Percentiles rank a stretch among this genome's conserved stretches.
These are phyloP conservation scores for Angophora floribunda DNA, from an alignment of 345 rosid species.

Conservation along the genomic window DNA sequence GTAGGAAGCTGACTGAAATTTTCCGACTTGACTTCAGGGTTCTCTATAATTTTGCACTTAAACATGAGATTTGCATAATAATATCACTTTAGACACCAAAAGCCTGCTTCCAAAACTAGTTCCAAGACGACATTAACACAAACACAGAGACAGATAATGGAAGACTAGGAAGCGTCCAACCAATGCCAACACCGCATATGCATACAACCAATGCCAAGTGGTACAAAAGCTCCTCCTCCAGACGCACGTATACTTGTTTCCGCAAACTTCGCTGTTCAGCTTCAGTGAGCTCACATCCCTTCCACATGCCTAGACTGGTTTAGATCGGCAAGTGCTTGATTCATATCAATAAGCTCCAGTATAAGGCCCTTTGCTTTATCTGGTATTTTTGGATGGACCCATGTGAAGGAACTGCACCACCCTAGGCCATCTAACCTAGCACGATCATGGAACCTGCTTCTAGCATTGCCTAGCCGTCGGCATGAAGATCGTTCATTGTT, in stretches of 20 bases:
- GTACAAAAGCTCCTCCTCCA: neutral
- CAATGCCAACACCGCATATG: neutral
- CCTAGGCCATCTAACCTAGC: neutral
- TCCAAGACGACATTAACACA: neutral
- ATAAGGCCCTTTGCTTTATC: neutral
- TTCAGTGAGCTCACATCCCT: neutral
- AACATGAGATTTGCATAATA: neutral
- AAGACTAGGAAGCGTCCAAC: neutral
- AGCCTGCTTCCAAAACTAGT: neutral
- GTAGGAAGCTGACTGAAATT: neutral
- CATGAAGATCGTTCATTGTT: neutral
- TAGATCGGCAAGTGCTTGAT: neutral
- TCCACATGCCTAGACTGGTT: neutral
- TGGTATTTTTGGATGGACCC: neutral
- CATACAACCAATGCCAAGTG: neutral
- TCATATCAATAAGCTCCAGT: neutral
- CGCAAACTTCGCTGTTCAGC: neutral
- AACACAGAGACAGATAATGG: neutral
- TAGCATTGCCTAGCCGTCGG: neutral
- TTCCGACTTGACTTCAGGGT: neutral
- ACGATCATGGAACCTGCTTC: neutral
- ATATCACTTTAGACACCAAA: neutral
- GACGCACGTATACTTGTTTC: neutral
- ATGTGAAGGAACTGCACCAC: neutral
- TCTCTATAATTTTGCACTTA: neutral